phyloP scores from a whole-genome alignment of 2,329 filamentous ascomycete genomes.

The Remersonia thermophila region DNA sequence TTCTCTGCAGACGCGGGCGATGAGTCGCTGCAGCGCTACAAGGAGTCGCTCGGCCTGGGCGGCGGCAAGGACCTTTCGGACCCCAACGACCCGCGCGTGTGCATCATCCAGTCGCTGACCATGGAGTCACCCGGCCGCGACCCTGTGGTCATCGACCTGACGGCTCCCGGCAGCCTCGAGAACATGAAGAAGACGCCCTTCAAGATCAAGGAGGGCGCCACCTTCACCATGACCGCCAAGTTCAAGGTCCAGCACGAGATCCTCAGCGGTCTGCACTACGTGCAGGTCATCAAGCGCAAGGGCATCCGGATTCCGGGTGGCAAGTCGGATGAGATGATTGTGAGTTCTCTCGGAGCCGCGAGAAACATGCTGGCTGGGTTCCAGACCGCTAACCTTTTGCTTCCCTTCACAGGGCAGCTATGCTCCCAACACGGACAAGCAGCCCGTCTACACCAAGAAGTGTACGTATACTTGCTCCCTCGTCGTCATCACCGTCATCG shows the following conservation, averaged over 20 bases:
- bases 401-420: conserved; percentile 73
- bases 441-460: conserved; percentile 75
- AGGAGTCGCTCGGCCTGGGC: conserved; percentile 82
- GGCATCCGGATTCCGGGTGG: conserved; percentile 57
- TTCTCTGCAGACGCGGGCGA: conserved; percentile 50
- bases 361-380: too few relatives aligned
- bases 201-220: conserved; percentile 90
- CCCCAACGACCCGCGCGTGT: conserved; percentile 73
- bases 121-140: conserved; percentile 73
- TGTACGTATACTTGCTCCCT: conserved; percentile 51
- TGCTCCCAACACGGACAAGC: conserved; percentile 81
- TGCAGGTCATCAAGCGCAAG: conserved; percentile 87
- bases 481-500: not conserved
- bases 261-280: conserved; percentile 85
- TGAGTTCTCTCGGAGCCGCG: conserved; percentile 33
- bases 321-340: conserved; percentile 98
- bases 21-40: conserved; percentile 94
- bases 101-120: conserved; percentile 83
- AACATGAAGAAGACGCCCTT: conserved; percentile 86
- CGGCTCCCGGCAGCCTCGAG: conserved; percentile 56
- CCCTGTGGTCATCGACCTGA: conserved; percentile 84
- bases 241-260: conserved; percentile 98
- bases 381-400: too few relatives aligned
- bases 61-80: conserved; percentile 61
- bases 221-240: conserved; percentile 85